Percentiles rank a stretch among this genome's conserved stretches.
These are phyloP conservation scores for Aphanomyces stellatus DNA, from an alignment of 352 stramenopile species.

Conservation along the genomic window DNA sequence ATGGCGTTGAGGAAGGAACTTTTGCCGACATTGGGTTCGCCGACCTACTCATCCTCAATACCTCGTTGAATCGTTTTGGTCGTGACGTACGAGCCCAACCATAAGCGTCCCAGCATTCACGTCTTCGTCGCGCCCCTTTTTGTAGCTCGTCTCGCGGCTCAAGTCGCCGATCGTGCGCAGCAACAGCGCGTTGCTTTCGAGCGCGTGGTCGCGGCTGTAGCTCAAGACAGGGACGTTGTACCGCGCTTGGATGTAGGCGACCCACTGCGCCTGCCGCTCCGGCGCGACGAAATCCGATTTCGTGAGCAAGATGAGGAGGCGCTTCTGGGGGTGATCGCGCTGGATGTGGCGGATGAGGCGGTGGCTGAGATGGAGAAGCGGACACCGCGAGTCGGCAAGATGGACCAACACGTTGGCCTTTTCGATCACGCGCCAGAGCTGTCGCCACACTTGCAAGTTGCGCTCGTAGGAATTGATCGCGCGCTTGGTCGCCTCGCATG, in stretches of 20 bases:
- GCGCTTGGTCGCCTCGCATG: conserved; percentile 24
- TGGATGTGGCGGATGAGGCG: conserved; percentile 46
- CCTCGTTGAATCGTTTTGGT: not conserved
- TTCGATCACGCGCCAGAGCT: conserved; percentile 77
- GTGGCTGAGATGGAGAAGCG: conserved; percentile 62
- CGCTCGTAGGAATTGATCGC: conserved; percentile 61
- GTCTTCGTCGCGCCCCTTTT: not conserved
- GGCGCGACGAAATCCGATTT: conserved; percentile 15
- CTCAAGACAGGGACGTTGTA: conserved; percentile 14
- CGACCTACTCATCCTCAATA: conserved; percentile 13
- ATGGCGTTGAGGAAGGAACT: conserved; percentile 32
- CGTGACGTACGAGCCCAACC: conserved; percentile 21
- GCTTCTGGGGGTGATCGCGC: conserved; percentile 25
- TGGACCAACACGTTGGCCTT: conserved; percentile 68
- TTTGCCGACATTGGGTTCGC: conserved; percentile 25
- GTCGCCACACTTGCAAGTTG: conserved; percentile 74
- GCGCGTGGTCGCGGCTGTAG: conserved; percentile 13
- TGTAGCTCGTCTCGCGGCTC: conserved; percentile 1
- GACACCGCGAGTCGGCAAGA: conserved; percentile 59
- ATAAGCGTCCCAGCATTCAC: conserved; percentile 8
- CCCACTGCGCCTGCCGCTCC: conserved; percentile 2
- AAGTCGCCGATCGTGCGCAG: not conserved
- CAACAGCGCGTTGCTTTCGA: conserved; percentile 3
- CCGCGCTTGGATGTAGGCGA: conserved; percentile 19
- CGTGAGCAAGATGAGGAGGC: conserved; percentile 17